phyloP scores from a whole-genome alignment of 2,329 filamentous ascomycete species.

The Pseudogymnoascus sp. region DNA sequence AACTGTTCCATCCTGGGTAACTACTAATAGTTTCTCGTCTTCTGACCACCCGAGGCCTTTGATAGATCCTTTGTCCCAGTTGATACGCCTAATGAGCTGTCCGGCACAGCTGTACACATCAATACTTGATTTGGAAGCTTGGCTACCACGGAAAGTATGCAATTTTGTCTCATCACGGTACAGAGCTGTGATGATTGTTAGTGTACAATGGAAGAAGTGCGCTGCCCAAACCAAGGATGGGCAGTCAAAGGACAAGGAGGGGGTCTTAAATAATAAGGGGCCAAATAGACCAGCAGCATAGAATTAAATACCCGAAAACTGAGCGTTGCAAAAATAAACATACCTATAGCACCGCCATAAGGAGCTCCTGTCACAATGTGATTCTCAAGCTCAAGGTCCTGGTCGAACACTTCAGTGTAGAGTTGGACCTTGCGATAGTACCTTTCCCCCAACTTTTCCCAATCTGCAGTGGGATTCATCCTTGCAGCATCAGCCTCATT shows the following conservation, averaged over 20 bases:
- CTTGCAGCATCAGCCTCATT: not conserved
- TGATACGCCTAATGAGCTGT: constrained; percentile 74
- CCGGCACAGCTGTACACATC: constrained; percentile 92
- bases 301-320: not conserved
- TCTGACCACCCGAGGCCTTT: constrained; percentile 93
- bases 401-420: constrained; percentile 88
- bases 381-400: constrained; percentile 89
- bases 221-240: not conserved
- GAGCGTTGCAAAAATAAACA: constrained; percentile 22
- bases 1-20: constrained; percentile 83
- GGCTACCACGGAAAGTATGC: constrained; percentile 64
- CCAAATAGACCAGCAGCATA: not conserved
- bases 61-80: constrained; percentile 86
- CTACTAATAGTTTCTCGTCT: constrained; percentile 81
- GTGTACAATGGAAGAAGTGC: constrained; percentile 13
- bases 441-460: constrained; percentile 85
- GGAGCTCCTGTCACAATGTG: constrained; percentile 86
- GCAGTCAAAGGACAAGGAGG: not conserved
- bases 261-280: constrained; percentile 1
- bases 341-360: constrained; percentile 89
- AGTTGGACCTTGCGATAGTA: constrained; percentile 94
- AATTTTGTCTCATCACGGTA: constrained; percentile 84
- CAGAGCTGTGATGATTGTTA: constrained; percentile 52
- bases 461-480: constrained; percentile 52
- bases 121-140: constrained; percentile 71